Base-by-base conservation (phyloP, 2,329 filamentous ascomycete species). In the Simplicillium aogashimaense region DNA sequence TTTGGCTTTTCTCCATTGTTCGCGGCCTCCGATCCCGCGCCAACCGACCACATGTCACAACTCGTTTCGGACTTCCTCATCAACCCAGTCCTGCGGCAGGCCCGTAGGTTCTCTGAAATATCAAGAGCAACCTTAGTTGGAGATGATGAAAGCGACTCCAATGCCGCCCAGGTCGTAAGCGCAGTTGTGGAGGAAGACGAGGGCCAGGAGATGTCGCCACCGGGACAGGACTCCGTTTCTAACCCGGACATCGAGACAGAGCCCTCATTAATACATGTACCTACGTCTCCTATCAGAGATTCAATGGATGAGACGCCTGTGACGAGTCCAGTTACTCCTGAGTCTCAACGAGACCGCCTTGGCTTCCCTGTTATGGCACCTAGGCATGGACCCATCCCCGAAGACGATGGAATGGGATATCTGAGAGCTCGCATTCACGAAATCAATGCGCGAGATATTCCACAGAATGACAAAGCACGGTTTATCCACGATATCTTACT, bases 371-470 rank as follows among this genome's bases (percentile, higher is more conserved):
- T 55, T 42, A 53, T 51, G 33, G 51, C 57, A 8, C 47, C 43
- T 40, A 57, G 51, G 43, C 52, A 49, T 36, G 56, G 54, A 12
- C 56, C 51, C 31, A 60, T 87, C 32, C 84, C 85, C 1, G 86
- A 82, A 54, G 83, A 90, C 53, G 86, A 92, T 66, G 86, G 86
- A 35, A 89, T 86, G 81, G 68, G 73, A 14, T 60, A 64, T 40
- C 59, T 90, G 50, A 71, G 86, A 50, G 70, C 65, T 47, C 76
- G 76, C 45, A 87, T 92, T 47, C 70, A 83, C 43, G 67, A 66
- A 16, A 82, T 90, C 45, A 82, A 86, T 55, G 66, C 72, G 18
- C 69, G 70, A 17, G 31, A 34, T 8, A 33, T 31, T 17, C 16
- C 37, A 9, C 37, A 34, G 5, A 18, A 39, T n/a, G 30, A 33